Evolutionary conservation across 2,329 filamentous ascomycete genomes (phyloP).

Genomic region (Xylariaceae sp.): DNA sequence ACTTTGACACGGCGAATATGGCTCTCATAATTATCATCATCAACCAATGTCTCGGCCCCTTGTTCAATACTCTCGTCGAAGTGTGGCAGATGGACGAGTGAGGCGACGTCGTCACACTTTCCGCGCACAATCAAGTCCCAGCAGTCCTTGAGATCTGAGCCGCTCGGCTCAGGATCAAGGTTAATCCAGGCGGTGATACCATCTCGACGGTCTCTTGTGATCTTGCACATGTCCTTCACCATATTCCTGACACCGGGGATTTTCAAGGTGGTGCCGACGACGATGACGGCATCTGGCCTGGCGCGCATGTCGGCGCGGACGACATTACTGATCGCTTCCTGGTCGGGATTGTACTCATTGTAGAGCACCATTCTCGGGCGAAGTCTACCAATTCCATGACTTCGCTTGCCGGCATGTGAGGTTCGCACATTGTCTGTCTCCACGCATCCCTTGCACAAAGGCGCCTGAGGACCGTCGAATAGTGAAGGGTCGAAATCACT

Average conservation of each 20-base stretch:
- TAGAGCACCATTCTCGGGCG: slow-evolving; percentile 94
- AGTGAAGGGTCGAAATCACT: slow-evolving; percentile 71
- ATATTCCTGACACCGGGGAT: slow-evolving; percentile 89
- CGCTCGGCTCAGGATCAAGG: slow-evolving; percentile 75
- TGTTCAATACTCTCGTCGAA: slow-evolving; percentile 54
- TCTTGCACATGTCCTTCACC: slow-evolving; percentile 83
- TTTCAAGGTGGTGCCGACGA: slow-evolving; percentile 93
- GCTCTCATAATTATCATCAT: slow-evolving; percentile 41
- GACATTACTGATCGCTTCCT: slow-evolving; percentile 91
- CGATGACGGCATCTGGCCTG: slow-evolving; percentile 85
- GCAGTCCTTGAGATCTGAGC: slow-evolving; percentile 81
- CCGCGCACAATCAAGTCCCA: slow-evolving; percentile 90
- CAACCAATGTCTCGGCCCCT: slow-evolving; percentile 44
- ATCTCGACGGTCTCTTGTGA: slow-evolving; percentile 76
- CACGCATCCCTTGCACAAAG: slow-evolving; percentile 71
- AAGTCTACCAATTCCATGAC: slow-evolving; percentile 86
- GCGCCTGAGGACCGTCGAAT: slow-evolving; percentile 81
- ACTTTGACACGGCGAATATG: slow-evolving; percentile 37
- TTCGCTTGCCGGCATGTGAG: slow-evolving; percentile 74
- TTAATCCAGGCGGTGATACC: slow-evolving; percentile 95
- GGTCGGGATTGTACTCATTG: slow-evolving; percentile 95
- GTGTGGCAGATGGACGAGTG: slow-evolving; percentile 59
- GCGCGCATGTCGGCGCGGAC: slow-evolving; percentile 80
- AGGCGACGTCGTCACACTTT: slow-evolving; percentile 83
- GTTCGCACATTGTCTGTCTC: slow-evolving; percentile 73